Percentiles rank a stretch among this genome's conserved stretches.
Evolutionary conservation across 441 rosid genomes (phyloP).

Genomic region (Mallotus repandus): DNA sequence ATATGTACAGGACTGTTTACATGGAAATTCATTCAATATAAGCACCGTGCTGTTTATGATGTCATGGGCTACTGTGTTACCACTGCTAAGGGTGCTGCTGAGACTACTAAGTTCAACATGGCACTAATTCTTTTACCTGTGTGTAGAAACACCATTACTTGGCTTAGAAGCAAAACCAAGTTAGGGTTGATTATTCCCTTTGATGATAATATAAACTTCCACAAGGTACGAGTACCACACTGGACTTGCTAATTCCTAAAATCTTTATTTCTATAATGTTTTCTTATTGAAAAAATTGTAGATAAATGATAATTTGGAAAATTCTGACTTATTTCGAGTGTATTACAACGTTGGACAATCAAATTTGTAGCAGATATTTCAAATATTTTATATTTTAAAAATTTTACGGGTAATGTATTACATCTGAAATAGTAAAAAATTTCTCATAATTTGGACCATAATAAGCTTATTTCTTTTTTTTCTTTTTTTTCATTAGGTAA

Average conservation of each 20-base stretch:
- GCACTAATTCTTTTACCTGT: conserved; percentile 84
- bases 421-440: too few species aligned
- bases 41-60: conserved; percentile 56
- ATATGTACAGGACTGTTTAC: conserved; percentile 61
- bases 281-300: too few species aligned
- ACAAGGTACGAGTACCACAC: conserved; percentile 33
- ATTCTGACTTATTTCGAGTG: too few species aligned
- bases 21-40: conserved; percentile 88
- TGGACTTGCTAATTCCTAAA: background rate
- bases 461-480: background rate
- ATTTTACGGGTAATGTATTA: too few species aligned
- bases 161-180: conserved; percentile 76
- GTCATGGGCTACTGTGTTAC: conserved; percentile 88
- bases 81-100: conserved; percentile 95
- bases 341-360: too few species aligned
- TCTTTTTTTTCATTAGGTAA: conserved; percentile 39
- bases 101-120: conserved; percentile 93
- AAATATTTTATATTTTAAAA: too few species aligned
- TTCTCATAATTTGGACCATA: too few species aligned
- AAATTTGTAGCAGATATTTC: too few species aligned
- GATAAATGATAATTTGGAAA: too few species aligned
- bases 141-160: conserved; percentile 76
- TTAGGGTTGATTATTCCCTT: conserved; percentile 58
- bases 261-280: too few species aligned
- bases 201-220: conserved; percentile 74